These are phyloP conservation scores for Arabidopsis thaliana DNA, from an alignment of 345 rosid species.

Conservation along the genomic window DNA sequence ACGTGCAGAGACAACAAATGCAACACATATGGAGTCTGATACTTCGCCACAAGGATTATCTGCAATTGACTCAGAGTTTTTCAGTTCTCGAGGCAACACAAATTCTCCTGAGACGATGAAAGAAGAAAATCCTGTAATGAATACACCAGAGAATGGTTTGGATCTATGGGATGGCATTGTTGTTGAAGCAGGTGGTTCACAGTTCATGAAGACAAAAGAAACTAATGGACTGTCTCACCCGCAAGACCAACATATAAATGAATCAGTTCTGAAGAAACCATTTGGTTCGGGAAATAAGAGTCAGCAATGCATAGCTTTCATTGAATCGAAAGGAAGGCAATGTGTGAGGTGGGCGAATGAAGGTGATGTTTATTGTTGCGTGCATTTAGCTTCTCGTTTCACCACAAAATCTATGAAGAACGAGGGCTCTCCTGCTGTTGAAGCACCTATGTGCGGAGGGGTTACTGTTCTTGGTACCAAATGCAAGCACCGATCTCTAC, in stretches of 20 bases:
- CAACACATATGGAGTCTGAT: constrained; percentile 60
- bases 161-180: constrained; percentile 77
- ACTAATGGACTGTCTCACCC: constrained; percentile 43
- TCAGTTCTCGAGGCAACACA: constrained; percentile 52
- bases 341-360: constrained; percentile 99
- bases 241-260: constrained; percentile 38
- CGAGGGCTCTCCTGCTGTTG: constrained; percentile 61
- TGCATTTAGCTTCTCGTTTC: constrained; percentile 97
- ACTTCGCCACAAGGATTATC: constrained; percentile 50
- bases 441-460: constrained; percentile 83
- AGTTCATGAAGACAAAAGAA: constrained; percentile 40
- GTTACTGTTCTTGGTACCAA: constrained; percentile 93
- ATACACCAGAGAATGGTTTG: constrained; percentile 55
- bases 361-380: constrained; percentile 96
- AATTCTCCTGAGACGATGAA: constrained; percentile 46
- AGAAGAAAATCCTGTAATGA: constrained; percentile 47
- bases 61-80: constrained; percentile 63
- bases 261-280: constrained; percentile 49
- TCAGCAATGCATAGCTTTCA: constrained; percentile 88
- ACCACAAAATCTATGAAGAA: constrained; percentile 60
- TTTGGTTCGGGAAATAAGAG: constrained; percentile 67
- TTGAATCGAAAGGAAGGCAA: constrained; percentile 93
- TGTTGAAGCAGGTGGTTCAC: constrained; percentile 64
- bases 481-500: constrained; percentile 92
- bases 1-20: constrained; percentile 75